Conservation (phyloP, 176 grass and related monocot species). For the Chloris gayana region DNA sequence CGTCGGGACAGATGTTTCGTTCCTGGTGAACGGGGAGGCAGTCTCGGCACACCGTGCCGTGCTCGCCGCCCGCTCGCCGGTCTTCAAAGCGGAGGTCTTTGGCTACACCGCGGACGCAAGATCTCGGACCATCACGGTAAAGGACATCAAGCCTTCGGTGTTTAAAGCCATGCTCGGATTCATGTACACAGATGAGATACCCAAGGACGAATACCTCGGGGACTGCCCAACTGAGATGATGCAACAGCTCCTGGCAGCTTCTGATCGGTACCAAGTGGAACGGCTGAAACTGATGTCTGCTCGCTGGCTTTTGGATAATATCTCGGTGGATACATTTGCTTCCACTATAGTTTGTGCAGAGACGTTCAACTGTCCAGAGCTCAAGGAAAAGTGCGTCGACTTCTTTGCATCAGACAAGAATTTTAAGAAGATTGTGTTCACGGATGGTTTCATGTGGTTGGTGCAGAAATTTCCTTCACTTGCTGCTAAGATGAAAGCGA, state of each 20-base stretch:
- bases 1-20: too few relatives aligned
- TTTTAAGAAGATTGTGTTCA: slow-evolving; percentile 52
- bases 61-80: too few relatives aligned
- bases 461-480: too few relatives aligned
- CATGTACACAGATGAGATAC: too few relatives aligned
- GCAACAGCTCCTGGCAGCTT: slow-evolving; percentile 39
- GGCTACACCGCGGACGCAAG: too few relatives aligned
- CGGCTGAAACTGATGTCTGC: slow-evolving; percentile 56
- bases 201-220: neutral
- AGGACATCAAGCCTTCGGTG: too few relatives aligned
- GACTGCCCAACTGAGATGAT: neutral
- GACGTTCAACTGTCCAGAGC: slow-evolving; percentile 40
- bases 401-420: slow-evolving; percentile 41
- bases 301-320: slow-evolving; percentile 10
- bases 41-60: too few relatives aligned
- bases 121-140: too few relatives aligned
- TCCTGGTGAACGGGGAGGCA: too few relatives aligned
- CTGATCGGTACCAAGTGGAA: slow-evolving; percentile 56
- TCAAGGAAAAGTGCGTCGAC: slow-evolving; percentile 53
- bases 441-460: neutral
- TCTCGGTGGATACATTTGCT: slow-evolving; percentile 37
- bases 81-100: too few relatives aligned
- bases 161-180: too few relatives aligned
- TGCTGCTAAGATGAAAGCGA: slow-evolving; percentile 14
- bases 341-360: slow-evolving; percentile 49